Percentiles rank a stretch among this genome's conserved stretches.
These are phyloP conservation scores for Sporothrix luriei DNA, from an alignment of 2,329 filamentous ascomycete species.

Conservation along the genomic window DNA sequence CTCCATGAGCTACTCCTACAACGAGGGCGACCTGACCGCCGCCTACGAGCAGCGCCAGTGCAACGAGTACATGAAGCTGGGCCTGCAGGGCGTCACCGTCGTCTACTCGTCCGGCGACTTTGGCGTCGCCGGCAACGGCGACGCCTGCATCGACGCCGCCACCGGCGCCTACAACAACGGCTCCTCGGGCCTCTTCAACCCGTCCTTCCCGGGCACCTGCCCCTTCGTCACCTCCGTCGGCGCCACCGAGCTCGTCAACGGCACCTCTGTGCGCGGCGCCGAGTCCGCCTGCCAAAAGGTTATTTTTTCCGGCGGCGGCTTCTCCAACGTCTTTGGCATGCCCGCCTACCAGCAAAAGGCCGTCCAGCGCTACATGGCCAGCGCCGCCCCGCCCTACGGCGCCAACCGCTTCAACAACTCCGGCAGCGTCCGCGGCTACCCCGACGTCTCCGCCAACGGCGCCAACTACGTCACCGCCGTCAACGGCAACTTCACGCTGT, in stretches of 20 bases:
- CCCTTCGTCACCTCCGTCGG: conserved; percentile 57
- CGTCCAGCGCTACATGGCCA: conserved; percentile 36
- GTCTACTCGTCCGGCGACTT: conserved; percentile 56
- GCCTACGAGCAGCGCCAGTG: conserved; percentile 57
- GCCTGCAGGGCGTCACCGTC: conserved; percentile 54
- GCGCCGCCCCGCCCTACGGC: conserved; percentile 48
- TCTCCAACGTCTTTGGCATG: conserved; percentile 50
- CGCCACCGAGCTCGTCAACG: conserved; percentile 51
- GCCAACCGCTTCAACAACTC: conserved; percentile 47
- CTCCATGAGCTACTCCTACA: conserved; percentile 57
- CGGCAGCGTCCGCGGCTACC: conserved; percentile 42
- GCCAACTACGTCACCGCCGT: conserved; percentile 33
- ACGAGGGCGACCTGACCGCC: conserved; percentile 54
- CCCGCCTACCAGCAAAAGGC: conserved; percentile 48
- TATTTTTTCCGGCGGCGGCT: conserved; percentile 52
- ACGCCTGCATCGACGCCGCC: conserved; percentile 43
- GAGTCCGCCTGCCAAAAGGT: conserved; percentile 52
- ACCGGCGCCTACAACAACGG: conserved; percentile 40
- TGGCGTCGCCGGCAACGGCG: conserved; percentile 49
- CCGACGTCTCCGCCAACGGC: conserved; percentile 28
- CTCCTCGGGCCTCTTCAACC: conserved; percentile 51
- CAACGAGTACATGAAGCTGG: conserved; percentile 60
- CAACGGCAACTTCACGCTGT: conserved; percentile 44
- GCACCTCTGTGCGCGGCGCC: conserved; percentile 44
- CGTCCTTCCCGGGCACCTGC: conserved; percentile 51